Base-by-base conservation (phyloP, 2,329 filamentous ascomycete species). In the Diaporthe aspalathi region DNA sequence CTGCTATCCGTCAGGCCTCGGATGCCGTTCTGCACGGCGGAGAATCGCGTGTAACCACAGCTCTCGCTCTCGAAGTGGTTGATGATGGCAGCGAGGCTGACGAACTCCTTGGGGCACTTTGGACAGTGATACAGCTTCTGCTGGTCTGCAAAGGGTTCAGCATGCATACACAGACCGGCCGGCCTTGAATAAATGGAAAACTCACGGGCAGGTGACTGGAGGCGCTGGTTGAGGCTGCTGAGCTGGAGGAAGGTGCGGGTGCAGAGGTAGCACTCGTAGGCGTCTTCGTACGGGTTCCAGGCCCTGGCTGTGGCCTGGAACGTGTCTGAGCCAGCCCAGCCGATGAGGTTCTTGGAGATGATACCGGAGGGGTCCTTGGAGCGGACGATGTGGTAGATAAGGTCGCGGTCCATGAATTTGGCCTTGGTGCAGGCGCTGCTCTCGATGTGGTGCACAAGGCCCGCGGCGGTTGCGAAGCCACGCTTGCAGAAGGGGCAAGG, bases 401-500 rank as follows among this genome's bases (percentile, higher is more conserved):
- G 77, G 12, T 88, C 83, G 12, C 86, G 85, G 75, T 87, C 84
- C 1, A 90, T 53, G 3, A 74, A 68, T 0, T 76, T 79, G 0
- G 87, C 86, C 0, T 77, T 77, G 0, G 83, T 83, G 66, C 90
- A 92, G 0, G 81, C 78, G n/a, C 86, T 85, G 0, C 75, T 79
- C 73, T 92, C 90, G 0, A 92, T 78, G 73, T 92, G 88, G 76
- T 89, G 82, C 0, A 81, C 76, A 5, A 91, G 74, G 5, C 88
- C 89, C 1, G 85, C 87, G 1, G 88, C 87, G 0, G 85, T 85
- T 12, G 83, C 79, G 72, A 83, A 88, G 3, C 11, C 35, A 2
- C 57, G 71, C 45, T 80, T 76, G 79, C 90, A 92, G 75, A 89
- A 91, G 0, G 86, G 89, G 65, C 90, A 92, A 0, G 1, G 9